Evolutionary conservation across 345 rosid species (phyloP).

Genomic region (Brassica juncea): DNA sequence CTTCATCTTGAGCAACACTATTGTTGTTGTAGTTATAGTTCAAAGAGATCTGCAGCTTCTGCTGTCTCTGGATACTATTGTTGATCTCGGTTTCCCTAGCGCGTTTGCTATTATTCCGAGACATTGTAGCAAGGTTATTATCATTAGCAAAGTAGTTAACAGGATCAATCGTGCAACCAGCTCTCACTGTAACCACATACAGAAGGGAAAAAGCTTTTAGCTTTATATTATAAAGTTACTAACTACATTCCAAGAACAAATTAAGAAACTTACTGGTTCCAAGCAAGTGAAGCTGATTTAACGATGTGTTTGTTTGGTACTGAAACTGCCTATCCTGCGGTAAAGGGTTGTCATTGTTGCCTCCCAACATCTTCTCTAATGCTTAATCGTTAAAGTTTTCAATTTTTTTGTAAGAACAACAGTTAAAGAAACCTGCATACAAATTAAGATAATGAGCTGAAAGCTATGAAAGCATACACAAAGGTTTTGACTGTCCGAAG

Average conservation of each 20-base stretch:
- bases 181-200: slow-evolving; percentile 50
- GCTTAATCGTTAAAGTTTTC: neutral
- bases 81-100: slow-evolving; percentile 55
- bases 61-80: slow-evolving; percentile 51
- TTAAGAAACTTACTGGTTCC: slow-evolving; percentile 55
- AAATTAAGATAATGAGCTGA: neutral
- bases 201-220: slow-evolving; percentile 4
- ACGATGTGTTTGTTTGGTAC: slow-evolving; percentile 59
- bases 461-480: neutral
- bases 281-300: slow-evolving; percentile 70
- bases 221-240: neutral
- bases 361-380: slow-evolving; percentile 62
- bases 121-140: slow-evolving; percentile 52
- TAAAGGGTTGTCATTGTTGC: slow-evolving; percentile 56
- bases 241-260: slow-evolving; percentile 5
- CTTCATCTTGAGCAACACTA: slow-evolving; percentile 56
- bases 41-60: slow-evolving; percentile 71
- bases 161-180: slow-evolving; percentile 61
- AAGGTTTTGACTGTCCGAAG: neutral
- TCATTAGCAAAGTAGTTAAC: slow-evolving; percentile 72
- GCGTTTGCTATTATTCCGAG: slow-evolving; percentile 48
- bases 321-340: slow-evolving; percentile 59
- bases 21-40: slow-evolving; percentile 43
- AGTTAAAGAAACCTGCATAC: slow-evolving; percentile 38
- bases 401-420: neutral